Conservation (phyloP, 352 stramenopile genomes). For the Globisporangium uncinulatum region DNA sequence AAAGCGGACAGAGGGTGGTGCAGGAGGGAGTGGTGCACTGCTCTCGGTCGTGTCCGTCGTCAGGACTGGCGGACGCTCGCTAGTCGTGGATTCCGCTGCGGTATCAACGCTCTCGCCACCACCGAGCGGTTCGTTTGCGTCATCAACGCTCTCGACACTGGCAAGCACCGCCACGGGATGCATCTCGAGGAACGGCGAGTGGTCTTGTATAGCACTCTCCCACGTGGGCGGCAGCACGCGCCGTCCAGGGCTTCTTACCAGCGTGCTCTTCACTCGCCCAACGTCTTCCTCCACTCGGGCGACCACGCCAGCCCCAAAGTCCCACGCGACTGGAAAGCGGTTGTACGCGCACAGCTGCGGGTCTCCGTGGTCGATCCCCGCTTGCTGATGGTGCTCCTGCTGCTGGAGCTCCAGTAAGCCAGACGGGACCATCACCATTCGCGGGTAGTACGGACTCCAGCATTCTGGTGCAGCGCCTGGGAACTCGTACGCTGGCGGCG, state of each 20-base stretch:
- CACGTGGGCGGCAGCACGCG: slow-evolving; percentile 58
- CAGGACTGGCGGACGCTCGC: not conserved
- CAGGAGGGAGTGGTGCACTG: not conserved
- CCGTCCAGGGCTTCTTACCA: slow-evolving; percentile 10
- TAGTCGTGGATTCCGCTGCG: not conserved
- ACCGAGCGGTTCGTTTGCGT: not conserved
- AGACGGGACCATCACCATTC: slow-evolving; percentile 54
- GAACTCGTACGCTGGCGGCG: slow-evolving; percentile 1
- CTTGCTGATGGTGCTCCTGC: too few relatives aligned
- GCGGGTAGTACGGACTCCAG: slow-evolving; percentile 42
- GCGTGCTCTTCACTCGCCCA: slow-evolving; percentile 1
- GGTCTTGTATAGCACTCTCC: slow-evolving; percentile 29
- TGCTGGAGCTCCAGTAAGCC: slow-evolving; percentile 37
- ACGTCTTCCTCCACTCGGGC: not conserved
- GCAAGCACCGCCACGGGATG: slow-evolving; percentile 42
- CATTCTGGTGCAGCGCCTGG: slow-evolving; percentile 16
- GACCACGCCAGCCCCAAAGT: slow-evolving; percentile 6
- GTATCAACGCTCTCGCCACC: not conserved
- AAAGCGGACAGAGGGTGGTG: not conserved
- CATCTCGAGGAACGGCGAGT: slow-evolving; percentile 49
- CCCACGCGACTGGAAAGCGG: slow-evolving; percentile 26
- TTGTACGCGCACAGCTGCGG: slow-evolving; percentile 36
- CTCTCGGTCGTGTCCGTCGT: not conserved
- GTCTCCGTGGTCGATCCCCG: not conserved
- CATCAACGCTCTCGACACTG: too few relatives aligned